Evolutionary conservation across 129 eudicot species (phyloP).

Genomic region (Smallanthus sonchifolius): DNA sequence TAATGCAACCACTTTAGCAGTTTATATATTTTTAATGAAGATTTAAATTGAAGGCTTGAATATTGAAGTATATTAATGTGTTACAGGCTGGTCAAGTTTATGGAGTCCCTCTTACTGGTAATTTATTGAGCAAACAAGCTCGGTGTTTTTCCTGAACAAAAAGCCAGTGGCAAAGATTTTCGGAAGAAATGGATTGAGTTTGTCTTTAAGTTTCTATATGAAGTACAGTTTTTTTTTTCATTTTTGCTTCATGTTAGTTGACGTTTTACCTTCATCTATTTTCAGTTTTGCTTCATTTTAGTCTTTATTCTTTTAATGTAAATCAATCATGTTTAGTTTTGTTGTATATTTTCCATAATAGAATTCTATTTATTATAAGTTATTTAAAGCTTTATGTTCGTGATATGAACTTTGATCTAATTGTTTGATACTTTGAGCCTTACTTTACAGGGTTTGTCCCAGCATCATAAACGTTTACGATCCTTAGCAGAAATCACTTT

Average conservation of each 20-base stretch:
- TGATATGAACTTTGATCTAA: neutral
- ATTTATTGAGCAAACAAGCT: conserved; percentile 65
- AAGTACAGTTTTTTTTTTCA: neutral
- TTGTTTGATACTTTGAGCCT: too few relatives aligned
- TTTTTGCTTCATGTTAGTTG: too few relatives aligned
- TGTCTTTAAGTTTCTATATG: conserved; percentile 15
- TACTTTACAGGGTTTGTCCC: conserved; percentile 84
- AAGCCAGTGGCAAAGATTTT: conserved; percentile 75
- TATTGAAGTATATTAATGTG: conserved; percentile 8
- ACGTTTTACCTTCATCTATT: neutral
- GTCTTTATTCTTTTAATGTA: too few relatives aligned
- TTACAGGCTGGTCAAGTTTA: conserved; percentile 98
- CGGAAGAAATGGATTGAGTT: conserved; percentile 97
- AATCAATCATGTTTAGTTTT: conserved; percentile 5
- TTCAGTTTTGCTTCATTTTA: neutral
- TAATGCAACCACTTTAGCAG: neutral
- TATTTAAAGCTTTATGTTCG: neutral
- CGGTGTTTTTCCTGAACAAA: conserved; percentile 77
- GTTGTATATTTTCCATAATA: too few relatives aligned
- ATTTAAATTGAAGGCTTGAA: conserved; percentile 12
- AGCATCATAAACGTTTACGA: conserved; percentile 82
- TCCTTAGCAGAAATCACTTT: conserved; percentile 75
- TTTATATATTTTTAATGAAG: neutral
- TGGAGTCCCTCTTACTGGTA: conserved; percentile 92
- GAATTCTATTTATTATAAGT: neutral